Conservation (phyloP, 2,329 filamentous ascomycete genomes). For the Penicillium sclerotiorum region DNA sequence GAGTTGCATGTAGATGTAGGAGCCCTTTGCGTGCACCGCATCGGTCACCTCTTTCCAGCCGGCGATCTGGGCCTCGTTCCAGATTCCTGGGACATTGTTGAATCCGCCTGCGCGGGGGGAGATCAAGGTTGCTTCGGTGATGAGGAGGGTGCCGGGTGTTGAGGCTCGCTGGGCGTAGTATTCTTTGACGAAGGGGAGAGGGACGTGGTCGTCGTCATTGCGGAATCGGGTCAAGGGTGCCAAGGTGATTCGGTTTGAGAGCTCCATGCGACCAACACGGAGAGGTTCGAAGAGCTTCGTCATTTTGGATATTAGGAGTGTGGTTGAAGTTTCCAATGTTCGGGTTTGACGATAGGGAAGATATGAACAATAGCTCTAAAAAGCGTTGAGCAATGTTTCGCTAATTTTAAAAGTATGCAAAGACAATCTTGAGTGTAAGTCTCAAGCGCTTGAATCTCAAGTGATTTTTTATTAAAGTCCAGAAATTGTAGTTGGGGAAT, state of each 20-base stretch:
- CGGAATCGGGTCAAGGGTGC: conserved; percentile 62
- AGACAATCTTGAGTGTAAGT: too few relatives aligned
- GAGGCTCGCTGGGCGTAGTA: conserved; percentile 59
- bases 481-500: too few relatives aligned
- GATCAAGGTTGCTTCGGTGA: conserved; percentile 61
- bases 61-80: conserved; percentile 57
- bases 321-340: not conserved
- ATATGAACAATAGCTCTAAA: too few relatives aligned
- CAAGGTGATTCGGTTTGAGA: conserved; percentile 56
- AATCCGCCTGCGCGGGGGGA: conserved; percentile 51
- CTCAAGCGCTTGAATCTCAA: too few relatives aligned
- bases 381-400: too few relatives aligned
- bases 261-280: conserved; percentile 42
- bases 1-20: conserved; percentile 64
- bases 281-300: conserved; percentile 42
- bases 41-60: conserved; percentile 64
- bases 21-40: conserved; percentile 64
- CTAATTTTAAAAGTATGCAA: too few relatives aligned
- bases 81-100: conserved; percentile 61
- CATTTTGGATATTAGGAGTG: conserved; percentile 14
- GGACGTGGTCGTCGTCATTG: conserved; percentile 53
- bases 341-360: too few relatives aligned
- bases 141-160: conserved; percentile 58
- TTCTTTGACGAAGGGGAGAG: conserved; percentile 47
- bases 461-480: too few relatives aligned